A percentile compares a stretch with the other conserved stretches of the same genome.
Evolutionary conservation across 2,329 filamentous ascomycete species (phyloP).

Genomic region (Curvularia verruculosa): DNA sequence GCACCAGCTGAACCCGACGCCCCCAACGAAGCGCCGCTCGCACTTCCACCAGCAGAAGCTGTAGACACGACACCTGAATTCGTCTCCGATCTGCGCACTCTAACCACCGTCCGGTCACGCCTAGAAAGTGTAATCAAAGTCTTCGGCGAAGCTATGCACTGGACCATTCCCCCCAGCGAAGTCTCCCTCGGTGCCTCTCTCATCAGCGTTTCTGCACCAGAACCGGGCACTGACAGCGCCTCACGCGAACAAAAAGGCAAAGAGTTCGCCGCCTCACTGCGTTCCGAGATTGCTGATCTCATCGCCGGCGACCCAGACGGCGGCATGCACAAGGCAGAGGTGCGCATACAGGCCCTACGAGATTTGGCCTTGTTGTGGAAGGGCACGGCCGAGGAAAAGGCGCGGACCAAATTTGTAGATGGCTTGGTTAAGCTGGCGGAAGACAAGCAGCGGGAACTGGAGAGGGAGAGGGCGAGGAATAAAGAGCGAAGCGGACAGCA

Average conservation of each 20-base stretch:
- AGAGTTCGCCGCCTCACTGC: slow-evolving; percentile 73
- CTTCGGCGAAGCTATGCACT: slow-evolving; percentile 95
- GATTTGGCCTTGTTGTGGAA: slow-evolving; percentile 84
- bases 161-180: slow-evolving; percentile 88
- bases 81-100: slow-evolving; percentile 78
- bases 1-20: slow-evolving; percentile 2
- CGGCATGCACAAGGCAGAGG: slow-evolving; percentile 75
- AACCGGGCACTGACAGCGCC: slow-evolving; percentile 68
- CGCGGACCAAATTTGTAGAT: slow-evolving; percentile 80
- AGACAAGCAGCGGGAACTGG: slow-evolving; percentile 63
- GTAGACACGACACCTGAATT: slow-evolving; percentile 52
- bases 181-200: slow-evolving; percentile 83
- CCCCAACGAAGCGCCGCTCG: slow-evolving; percentile 2
- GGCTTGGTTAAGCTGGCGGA: slow-evolving; percentile 81
- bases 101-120: slow-evolving; percentile 81
- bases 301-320: slow-evolving; percentile 61
- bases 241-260: slow-evolving; percentile 86
- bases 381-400: slow-evolving; percentile 93
- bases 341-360: slow-evolving; percentile 77
- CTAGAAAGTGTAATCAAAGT: slow-evolving; percentile 87
- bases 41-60: slow-evolving; percentile 2
- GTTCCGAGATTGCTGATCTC: slow-evolving; percentile 73
- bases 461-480: slow-evolving; percentile 43
- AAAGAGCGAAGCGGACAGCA: slow-evolving; percentile 26
- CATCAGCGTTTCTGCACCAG: slow-evolving; percentile 86